Evolutionary conservation across 768 basidiomycete species (phyloP).

Genomic region (Leucogyrophana mollusca): DNA sequence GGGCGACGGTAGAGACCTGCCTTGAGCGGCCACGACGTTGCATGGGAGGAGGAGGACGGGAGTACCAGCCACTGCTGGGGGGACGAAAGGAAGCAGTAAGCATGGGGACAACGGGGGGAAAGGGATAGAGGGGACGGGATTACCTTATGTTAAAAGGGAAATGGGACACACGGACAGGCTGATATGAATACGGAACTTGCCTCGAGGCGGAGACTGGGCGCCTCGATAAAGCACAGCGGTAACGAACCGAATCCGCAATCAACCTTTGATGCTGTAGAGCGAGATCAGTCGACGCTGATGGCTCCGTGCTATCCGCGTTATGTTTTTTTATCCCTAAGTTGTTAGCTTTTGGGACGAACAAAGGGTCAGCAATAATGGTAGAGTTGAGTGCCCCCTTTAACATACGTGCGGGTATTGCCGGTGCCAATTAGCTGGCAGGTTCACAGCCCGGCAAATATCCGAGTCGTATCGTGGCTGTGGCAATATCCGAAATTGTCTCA

Average conservation of each 20-base stretch:
- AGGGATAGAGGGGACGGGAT: constrained; percentile 8
- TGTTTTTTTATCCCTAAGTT: no score
- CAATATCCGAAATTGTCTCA: no score
- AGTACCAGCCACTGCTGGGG: constrained; percentile 19
- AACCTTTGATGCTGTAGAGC: constrained; percentile 6
- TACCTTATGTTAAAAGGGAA: constrained; percentile 13
- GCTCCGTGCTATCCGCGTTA: constrained; percentile 3
- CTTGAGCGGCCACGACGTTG: constrained; percentile 42
- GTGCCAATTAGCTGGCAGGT: no score
- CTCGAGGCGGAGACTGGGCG: constrained; percentile 22
- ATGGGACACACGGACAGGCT: constrained; percentile 9
- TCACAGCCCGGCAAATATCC: no score
- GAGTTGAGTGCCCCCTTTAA: no score
- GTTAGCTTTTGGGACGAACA: no score
- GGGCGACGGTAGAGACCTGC: constrained; percentile 38
- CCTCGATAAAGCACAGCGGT: not conserved
- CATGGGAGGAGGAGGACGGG: constrained; percentile 21
- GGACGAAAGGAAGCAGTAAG: constrained; percentile 22
- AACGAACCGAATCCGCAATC: not conserved
- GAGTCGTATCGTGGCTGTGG: no score
- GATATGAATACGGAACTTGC: constrained; percentile 11
- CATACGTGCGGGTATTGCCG: no score
- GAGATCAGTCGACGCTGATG: not conserved
- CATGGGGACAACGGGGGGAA: constrained; percentile 11
- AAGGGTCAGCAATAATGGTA: no score